phyloP scores from a whole-genome alignment of 495 filamentous ascomycete genomes.

The Xylaria acuta region DNA sequence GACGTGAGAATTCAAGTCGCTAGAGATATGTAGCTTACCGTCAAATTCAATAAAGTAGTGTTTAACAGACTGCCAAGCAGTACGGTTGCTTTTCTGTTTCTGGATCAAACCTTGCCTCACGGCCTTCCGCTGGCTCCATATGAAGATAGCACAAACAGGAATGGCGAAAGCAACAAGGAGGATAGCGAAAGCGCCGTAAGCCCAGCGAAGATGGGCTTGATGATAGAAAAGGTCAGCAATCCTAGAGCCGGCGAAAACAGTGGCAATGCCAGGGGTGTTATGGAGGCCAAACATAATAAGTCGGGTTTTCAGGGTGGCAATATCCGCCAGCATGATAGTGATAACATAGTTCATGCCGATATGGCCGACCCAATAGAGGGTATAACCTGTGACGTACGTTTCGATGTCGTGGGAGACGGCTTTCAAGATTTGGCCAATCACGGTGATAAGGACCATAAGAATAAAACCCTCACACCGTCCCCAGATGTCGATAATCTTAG shows the following conservation, averaged over 20 bases:
- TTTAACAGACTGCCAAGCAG: slow-evolving; percentile 50
- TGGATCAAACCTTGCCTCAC: slow-evolving; percentile 34
- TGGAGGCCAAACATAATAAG: slow-evolving; percentile 63
- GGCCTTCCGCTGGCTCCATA: slow-evolving; percentile 57
- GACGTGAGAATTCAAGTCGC: no score
- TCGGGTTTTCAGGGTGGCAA: slow-evolving; percentile 62
- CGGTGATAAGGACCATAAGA: slow-evolving; percentile 38
- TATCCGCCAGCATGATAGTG: slow-evolving; percentile 67
- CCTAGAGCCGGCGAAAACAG: slow-evolving; percentile 49
- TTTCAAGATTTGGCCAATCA: slow-evolving; percentile 49
- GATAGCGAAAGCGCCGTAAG: slow-evolving; percentile 60
- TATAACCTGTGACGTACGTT: slow-evolving; percentile 31
- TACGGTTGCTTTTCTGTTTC: slow-evolving; percentile 51
- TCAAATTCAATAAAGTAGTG: slow-evolving; percentile 70
- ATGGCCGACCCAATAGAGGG: slow-evolving; percentile 43
- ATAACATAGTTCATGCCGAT: slow-evolving; percentile 59
- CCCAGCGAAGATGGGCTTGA: slow-evolving; percentile 62
- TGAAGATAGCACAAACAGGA: slow-evolving; percentile 57
- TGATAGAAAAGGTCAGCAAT: slow-evolving; percentile 14
- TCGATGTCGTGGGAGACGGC: slow-evolving; percentile 48
- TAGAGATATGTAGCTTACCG: slow-evolving; percentile 43
- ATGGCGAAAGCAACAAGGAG: slow-evolving; percentile 57
- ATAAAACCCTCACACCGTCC: slow-evolving; percentile 50
- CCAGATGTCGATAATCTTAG: slow-evolving; percentile 65
- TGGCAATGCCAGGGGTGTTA: slow-evolving; percentile 64